Evolutionary conservation across 441 rosid species (phyloP), one percentile per base, ranked within the genome.

Genomic region (Capsella rubella): DNA sequence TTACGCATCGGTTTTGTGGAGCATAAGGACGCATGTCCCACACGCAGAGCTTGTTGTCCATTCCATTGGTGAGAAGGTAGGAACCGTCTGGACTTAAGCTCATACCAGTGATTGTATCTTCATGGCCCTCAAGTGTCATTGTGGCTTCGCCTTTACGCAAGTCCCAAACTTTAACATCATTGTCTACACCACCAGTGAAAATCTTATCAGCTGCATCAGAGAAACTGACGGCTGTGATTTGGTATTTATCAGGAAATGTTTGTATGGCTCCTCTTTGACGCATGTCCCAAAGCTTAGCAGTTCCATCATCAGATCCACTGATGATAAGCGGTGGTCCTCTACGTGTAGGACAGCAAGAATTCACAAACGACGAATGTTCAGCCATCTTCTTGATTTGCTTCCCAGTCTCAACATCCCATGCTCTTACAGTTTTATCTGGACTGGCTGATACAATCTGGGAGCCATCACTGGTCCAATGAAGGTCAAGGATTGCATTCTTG

Each of bases 1-100:
- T 94, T 16, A 90, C 97, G 13, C 99, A 94, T 10, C 97, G 97
- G 76, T 94, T 89, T 53, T 92, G 97, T 3, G 97, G 97, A 1
- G 99, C 97, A 1, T 90, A 94, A 7, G 99, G 99, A 25, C 97
- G 92, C 97, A 92, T 92, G 67, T 94, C 97, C 97, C 97, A 94
- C 37, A 94, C 88, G 76, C 88, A 89, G 43, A 94, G 97, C 89
- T 89, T 95, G 82, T 85, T 80, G 71, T 95, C 97, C 99, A 95
- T 95, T 11, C 90, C 94, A 74, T 87, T 95, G 28, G 97, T 90
- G 51, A 95, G 94, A 75, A 95, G 97, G 66, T 95, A 92, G 3
- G 97, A 94, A 43, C 99, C 99, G 52, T 94, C 99, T 35, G 97
- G 97, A 56, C 99, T 94, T 81, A 90, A 55, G 74, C 87, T 86